Conservation (phyloP, 1,284 basidiomycete genomes). For the Pseudomicrostroma phylloplanum region DNA sequence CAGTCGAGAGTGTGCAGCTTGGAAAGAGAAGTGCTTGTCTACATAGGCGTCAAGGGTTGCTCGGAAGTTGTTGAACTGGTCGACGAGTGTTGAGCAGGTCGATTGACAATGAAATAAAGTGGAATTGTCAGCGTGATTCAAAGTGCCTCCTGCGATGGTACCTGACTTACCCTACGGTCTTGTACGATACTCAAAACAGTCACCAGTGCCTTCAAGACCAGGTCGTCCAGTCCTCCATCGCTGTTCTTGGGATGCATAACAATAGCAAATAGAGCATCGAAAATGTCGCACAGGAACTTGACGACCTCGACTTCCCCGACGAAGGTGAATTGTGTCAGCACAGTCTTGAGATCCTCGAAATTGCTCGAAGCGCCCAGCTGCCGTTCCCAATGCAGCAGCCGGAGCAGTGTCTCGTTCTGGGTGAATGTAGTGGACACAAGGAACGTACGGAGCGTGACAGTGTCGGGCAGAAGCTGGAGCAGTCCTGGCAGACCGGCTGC, state of each 20-base stretch:
- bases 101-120: not conserved
- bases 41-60: slow-evolving; percentile 90
- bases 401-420: slow-evolving; percentile 78
- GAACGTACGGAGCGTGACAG: slow-evolving; percentile 74
- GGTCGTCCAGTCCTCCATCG: slow-evolving; percentile 70
- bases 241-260: slow-evolving; percentile 70
- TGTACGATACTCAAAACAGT: slow-evolving; percentile 74
- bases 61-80: slow-evolving; percentile 82
- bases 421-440: slow-evolving; percentile 88
- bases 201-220: slow-evolving; percentile 84
- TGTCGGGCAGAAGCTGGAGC: slow-evolving; percentile 58
- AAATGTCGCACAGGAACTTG: slow-evolving; percentile 83
- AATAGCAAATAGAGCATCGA: slow-evolving; percentile 87
- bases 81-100: too few relatives aligned
- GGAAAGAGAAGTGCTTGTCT: slow-evolving; percentile 68
- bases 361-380: slow-evolving; percentile 52
- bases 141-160: slow-evolving; percentile 3
- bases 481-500: slow-evolving; percentile 27
- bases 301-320: slow-evolving; percentile 69
- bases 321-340: slow-evolving; percentile 80
- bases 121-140: not conserved
- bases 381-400: slow-evolving; percentile 74
- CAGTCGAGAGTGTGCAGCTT: slow-evolving; percentile 37
- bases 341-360: slow-evolving; percentile 61
- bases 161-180: too few relatives aligned